phyloP scores from a whole-genome alignment of 352 stramenopile genomes.

The Aphanomyces stellatus region DNA sequence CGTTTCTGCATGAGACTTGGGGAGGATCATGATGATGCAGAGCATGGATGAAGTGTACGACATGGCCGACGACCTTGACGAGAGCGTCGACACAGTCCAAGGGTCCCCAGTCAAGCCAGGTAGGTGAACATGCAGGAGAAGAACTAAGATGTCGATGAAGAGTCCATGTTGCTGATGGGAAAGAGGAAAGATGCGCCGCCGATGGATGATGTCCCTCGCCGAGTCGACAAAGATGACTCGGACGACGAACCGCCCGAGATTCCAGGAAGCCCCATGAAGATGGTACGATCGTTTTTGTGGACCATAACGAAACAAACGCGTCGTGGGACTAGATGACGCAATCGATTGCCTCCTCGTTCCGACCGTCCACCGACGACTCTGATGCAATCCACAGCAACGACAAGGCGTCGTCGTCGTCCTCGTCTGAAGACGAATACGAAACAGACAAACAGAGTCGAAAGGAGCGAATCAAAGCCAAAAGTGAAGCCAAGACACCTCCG shows the following conservation, averaged over 20 bases:
- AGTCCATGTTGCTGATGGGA: too few relatives aligned
- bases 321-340: too few relatives aligned
- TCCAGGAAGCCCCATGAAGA: conserved; percentile 44
- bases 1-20: background rate
- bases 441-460: conserved; percentile 41
- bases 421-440: conserved; percentile 44
- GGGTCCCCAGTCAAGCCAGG: conserved; percentile 33
- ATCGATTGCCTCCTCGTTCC: too few relatives aligned
- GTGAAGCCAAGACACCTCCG: conserved; percentile 38
- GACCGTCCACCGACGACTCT: conserved; percentile 2
- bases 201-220: background rate
- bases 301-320: too few relatives aligned
- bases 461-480: conserved; percentile 44
- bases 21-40: conserved; percentile 20
- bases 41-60: conserved; percentile 76
- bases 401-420: conserved; percentile 21
- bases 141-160: too few relatives aligned
- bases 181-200: background rate
- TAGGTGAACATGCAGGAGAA: too few relatives aligned
- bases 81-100: conserved; percentile 42
- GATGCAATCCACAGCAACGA: too few relatives aligned
- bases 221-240: conserved; percentile 6
- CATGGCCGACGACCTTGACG: conserved; percentile 35
- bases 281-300: too few relatives aligned
- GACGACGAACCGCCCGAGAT: conserved; percentile 59